Conservation (phyloP, 257 asterid genomes). For the Jaltomata sinuosa region DNA sequence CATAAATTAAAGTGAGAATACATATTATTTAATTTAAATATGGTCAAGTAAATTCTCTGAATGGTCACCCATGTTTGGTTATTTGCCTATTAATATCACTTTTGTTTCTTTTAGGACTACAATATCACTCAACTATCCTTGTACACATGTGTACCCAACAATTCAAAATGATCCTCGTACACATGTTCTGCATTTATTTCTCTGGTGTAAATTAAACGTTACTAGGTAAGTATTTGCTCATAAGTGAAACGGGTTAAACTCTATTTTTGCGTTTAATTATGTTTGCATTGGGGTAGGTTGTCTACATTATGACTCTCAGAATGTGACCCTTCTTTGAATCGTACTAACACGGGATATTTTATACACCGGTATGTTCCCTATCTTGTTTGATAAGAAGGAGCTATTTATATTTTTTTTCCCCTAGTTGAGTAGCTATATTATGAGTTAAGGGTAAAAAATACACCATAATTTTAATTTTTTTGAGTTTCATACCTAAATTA, state of each 20-base stretch:
- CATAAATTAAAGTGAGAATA: neutral
- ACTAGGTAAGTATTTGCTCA: neutral
- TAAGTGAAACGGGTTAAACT: too few species aligned
- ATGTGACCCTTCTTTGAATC: rapidly evolving
- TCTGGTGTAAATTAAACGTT: neutral
- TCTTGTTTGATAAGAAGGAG: neutral
- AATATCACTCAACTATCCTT: too few species aligned
- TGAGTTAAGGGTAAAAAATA: too few species aligned
- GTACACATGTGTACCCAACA: too few species aligned
- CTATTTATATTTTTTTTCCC: neutral
- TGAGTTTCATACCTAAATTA: too few species aligned
- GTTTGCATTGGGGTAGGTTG: neutral
- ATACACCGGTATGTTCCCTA: neutral
- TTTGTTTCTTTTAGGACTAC: too few species aligned
- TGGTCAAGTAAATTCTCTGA: neutral
- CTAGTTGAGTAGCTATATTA: neutral
- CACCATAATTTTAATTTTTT: too few species aligned
- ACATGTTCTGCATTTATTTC: neutral
- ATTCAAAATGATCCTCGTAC: too few species aligned
- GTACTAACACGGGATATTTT: neutral
- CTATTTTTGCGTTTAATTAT: neutral
- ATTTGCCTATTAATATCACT: too few species aligned
- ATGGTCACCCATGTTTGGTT: too few species aligned
- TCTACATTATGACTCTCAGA: neutral
- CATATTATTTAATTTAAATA: neutral